Evolutionary conservation across 169 alveolate species (phyloP).

Genomic region (Plasmodium cynomolgi): DNA sequence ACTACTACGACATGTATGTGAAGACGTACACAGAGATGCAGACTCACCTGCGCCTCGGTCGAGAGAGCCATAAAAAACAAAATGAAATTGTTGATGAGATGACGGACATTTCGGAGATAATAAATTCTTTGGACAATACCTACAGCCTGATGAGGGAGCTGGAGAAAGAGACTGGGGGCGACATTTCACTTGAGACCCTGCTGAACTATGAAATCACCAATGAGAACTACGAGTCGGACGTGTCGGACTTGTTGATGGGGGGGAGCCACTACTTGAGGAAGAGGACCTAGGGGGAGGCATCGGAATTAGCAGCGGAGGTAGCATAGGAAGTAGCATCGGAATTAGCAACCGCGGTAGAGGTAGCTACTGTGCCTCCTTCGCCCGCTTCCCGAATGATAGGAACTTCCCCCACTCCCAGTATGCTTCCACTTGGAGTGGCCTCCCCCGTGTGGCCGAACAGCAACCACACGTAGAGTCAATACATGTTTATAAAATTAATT

Average conservation of each 20-base stretch:
- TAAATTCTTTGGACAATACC: slow-evolving; percentile 37
- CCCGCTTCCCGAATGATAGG: neutral
- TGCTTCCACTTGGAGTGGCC: neutral
- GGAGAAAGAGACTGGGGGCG: slow-evolving; percentile 18
- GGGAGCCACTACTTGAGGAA: slow-evolving; percentile 34
- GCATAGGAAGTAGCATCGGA: neutral
- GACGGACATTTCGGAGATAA: slow-evolving; percentile 12
- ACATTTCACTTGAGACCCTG: slow-evolving; percentile 16
- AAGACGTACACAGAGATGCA: slow-evolving; percentile 48
- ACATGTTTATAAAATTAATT: neutral
- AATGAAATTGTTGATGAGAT: slow-evolving; percentile 51
- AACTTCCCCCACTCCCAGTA: neutral
- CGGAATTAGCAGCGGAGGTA: neutral
- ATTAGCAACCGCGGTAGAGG: neutral
- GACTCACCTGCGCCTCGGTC: slow-evolving; percentile 19
- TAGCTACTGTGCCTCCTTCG: neutral
- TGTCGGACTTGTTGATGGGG: slow-evolving; percentile 45
- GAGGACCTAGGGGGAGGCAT: neutral
- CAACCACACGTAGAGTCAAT: neutral
- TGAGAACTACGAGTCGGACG: slow-evolving; percentile 58
- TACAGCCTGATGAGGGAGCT: slow-evolving; percentile 29
- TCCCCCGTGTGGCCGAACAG: neutral
- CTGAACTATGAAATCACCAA: slow-evolving; percentile 34
- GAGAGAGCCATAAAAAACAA: slow-evolving; percentile 4
- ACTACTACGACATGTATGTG: slow-evolving; percentile 55